A percentile compares a stretch with the other conserved stretches of the same genome.
phyloP scores from a whole-genome alignment of 768 basidiomycete genomes.

The Xerocomus spinulosus region DNA sequence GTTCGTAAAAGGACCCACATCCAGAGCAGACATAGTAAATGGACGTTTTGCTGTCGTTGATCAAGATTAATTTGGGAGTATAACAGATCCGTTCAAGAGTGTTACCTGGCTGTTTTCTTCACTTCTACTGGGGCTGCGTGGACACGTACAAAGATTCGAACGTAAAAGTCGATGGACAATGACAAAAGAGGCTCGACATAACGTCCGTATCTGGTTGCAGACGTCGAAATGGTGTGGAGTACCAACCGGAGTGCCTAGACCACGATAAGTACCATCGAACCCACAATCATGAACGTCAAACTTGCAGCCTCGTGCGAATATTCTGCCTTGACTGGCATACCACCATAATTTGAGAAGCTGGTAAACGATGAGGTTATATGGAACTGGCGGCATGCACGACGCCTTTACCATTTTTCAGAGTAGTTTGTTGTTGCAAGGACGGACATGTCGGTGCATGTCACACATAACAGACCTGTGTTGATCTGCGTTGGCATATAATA shows the following conservation, averaged over 20 bases:
- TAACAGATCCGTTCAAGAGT: constrained; percentile 19
- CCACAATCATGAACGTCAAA: neutral
- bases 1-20: constrained; percentile 79
- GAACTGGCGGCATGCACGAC: neutral
- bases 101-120: constrained; percentile 75
- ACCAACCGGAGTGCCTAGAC: constrained; percentile 83
- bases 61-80: constrained; percentile 2
- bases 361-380: neutral
- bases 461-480: constrained; percentile 69
- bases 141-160: constrained; percentile 84
- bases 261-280: constrained; percentile 1
- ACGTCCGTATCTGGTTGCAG: constrained; percentile 89
- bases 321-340: constrained; percentile 80
- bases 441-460: constrained; percentile 95
- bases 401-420: constrained; percentile 86
- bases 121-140: constrained; percentile 72
- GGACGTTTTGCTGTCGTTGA: constrained; percentile 67
- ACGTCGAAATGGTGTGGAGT: constrained; percentile 78
- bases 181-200: constrained; percentile 86
- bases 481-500: neutral
- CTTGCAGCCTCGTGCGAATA: constrained; percentile 90
- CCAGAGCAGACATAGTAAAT: constrained; percentile 78
- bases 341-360: constrained; percentile 93
- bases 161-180: constrained; percentile 96
- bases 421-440: constrained; percentile 93